A percentile compares a stretch with the other conserved stretches of the same genome.
Evolutionary conservation across 768 basidiomycete species (phyloP).

Genomic region (Termitomyces titanicus): DNA sequence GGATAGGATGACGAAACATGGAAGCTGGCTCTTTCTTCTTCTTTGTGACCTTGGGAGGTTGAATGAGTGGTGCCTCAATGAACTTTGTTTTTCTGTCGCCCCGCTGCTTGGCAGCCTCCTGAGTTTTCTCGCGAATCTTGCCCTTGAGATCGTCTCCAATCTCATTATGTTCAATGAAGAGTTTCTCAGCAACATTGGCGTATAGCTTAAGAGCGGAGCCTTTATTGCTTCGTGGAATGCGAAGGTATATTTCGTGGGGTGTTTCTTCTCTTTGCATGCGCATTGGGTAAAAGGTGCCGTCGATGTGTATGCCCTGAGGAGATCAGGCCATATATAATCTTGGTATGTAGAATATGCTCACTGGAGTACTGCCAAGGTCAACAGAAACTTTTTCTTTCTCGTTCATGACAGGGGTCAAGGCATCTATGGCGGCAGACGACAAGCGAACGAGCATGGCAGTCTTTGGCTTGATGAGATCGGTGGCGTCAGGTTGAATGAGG

Average conservation of each 20-base stretch:
- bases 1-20: constrained; percentile 38
- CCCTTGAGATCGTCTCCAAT: constrained; percentile 44
- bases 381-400: constrained; percentile 48
- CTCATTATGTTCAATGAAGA: constrained; percentile 56
- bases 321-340: constrained; percentile 1
- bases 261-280: constrained; percentile 46
- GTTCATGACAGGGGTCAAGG: constrained; percentile 43
- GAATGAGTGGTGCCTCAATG: constrained; percentile 42
- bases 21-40: constrained; percentile 33
- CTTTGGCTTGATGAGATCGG: constrained; percentile 58
- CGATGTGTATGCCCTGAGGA: constrained; percentile 62
- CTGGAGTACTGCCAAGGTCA: constrained; percentile 59
- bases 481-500: constrained; percentile 50
- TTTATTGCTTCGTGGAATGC: constrained; percentile 30
- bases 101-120: constrained; percentile 39
- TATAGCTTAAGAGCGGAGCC: constrained; percentile 57
- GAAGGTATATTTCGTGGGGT: constrained; percentile 72
- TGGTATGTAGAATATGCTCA: constrained; percentile 27
- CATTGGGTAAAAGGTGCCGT: constrained; percentile 62
- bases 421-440: constrained; percentile 69
- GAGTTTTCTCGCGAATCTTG: constrained; percentile 43
- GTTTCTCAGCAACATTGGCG: constrained; percentile 72
- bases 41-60: constrained; percentile 31
- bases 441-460: constrained; percentile 74
- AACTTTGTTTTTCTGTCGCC: constrained; percentile 43